These are phyloP conservation scores for Chenopodium quinoa DNA, from an alignment of 148 eudicot genomes.

Conservation along the genomic window DNA sequence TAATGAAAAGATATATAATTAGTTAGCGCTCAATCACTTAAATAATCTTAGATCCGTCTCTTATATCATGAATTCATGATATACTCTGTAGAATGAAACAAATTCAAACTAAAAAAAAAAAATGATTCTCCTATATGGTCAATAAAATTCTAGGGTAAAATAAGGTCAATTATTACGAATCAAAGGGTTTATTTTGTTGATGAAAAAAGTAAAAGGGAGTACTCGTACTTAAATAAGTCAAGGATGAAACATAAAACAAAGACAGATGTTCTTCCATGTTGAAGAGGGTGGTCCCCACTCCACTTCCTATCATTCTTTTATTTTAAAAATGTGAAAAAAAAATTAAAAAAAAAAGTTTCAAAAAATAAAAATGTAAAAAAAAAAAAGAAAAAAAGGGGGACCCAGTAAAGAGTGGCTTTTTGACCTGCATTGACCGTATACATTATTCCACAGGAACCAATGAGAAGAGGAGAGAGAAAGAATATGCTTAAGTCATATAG, in stretches of 20 bases:
- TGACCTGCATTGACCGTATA: conserved; percentile 22
- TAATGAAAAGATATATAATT: no score
- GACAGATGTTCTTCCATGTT: conserved; percentile 2
- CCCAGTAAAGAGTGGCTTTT: conserved; percentile 1
- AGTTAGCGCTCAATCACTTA: no score
- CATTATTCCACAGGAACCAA: conserved; percentile 14
- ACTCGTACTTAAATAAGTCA: not conserved
- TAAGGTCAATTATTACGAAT: no score
- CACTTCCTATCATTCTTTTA: not conserved
- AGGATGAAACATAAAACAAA: not conserved
- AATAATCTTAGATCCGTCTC: no score
- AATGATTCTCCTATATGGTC: no score
- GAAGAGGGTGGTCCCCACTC: conserved; percentile 3
- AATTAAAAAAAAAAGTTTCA: no score
- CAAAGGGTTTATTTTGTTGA: not conserved
- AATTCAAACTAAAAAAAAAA: no score
- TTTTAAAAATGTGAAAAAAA: no score
- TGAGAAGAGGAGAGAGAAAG: not conserved
- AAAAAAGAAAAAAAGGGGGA: not conserved
- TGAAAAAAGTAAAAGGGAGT: not conserved
- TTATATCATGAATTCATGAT: no score
- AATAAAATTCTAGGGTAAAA: no score
- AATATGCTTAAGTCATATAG: conserved; percentile 14
- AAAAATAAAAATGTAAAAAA: no score
- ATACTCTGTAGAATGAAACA: no score